Evolutionary conservation across 768 basidiomycete genomes (phyloP), one percentile per base, ranked within the genome.

Genomic region (Mycena galericulata): DNA sequence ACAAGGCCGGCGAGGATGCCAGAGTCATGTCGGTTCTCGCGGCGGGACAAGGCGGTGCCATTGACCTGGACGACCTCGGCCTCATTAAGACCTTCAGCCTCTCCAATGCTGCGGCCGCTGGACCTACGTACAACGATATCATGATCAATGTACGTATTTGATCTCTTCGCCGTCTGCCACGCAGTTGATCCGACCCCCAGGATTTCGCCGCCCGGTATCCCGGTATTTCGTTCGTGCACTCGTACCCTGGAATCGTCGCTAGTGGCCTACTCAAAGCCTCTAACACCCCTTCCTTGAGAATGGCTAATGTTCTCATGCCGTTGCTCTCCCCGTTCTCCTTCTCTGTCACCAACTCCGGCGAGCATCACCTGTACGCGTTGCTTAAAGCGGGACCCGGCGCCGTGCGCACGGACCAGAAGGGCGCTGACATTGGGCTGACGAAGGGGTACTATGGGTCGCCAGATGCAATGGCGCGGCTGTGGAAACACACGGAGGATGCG

Each of bases 51-150:
- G 83, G 82, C 2, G 76, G 74, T 0, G 57, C 71, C 6, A 79
- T 88, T 14, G 79, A 86, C 65, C 47, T 84, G 36, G 77, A 88
- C 24, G 86, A 88, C 68, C 78, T 89, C n/a, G 86, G 81, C 1
- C 73, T 89, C 70, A 85, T 85, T 77, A 85, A 85, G 75, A 76
- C 62, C 18, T 88, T 79, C 73, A 79, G 75, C 1, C 29, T 80
- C 2, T 10, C 61, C 8, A 79, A 75, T 3, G 83, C 84, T 0
- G 82, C 77, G 1, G 29, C 74, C 29, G 68, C 76, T 0, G 77
- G 79, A 0, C 75, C 81, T 14, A 85, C 86, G 0, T 88, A 88
- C 68, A 88, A 82, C 67, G 87, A 89, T 72, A 71, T 87, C 29
- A 86, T 86, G 84, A 65, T 88, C 47, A 81, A 87, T 81, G 88